Conservation (phyloP, 139 green algal species). For the Mesotaenium endlicherianum region DNA sequence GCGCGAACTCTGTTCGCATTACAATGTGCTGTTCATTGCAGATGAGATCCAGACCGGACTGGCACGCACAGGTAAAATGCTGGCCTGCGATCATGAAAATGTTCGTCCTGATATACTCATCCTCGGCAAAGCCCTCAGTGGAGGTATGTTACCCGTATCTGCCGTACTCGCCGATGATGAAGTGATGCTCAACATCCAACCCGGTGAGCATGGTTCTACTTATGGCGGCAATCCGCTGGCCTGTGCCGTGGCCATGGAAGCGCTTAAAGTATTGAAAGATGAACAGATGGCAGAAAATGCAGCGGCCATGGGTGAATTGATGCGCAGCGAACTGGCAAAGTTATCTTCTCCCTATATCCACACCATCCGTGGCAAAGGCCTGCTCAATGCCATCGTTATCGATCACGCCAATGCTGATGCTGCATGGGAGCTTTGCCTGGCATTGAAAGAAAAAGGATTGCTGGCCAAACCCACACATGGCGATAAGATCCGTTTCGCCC, state of each 20-base stretch:
- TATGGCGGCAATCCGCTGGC: conserved; percentile 89
- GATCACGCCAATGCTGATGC: conserved; percentile 8
- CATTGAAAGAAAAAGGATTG: conserved; percentile 65
- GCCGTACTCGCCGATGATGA: conserved; percentile 74
- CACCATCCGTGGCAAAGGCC: conserved; percentile 17
- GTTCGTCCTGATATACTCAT: conserved; percentile 83
- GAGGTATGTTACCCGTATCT: conserved; percentile 85
- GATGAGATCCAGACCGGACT: conserved; percentile 85
- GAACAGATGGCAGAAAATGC: conserved; percentile 82
- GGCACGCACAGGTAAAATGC: conserved; percentile 80
- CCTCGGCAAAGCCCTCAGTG: conserved; percentile 80
- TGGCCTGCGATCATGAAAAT: conserved; percentile 81
- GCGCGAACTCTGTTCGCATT: conserved; percentile 72
- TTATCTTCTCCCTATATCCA: conserved; percentile 1
- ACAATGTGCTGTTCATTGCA: conserved; percentile 73
- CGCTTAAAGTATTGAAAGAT: conserved; percentile 87
- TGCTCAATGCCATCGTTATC: conserved; percentile 40
- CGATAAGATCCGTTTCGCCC: conserved; percentile 77
- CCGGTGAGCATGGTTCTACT: conserved; percentile 53
- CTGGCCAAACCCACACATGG: conserved; percentile 88
- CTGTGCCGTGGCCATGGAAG: conserved; percentile 75
- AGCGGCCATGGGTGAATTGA: conserved; percentile 47
- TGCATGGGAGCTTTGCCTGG: conserved; percentile 85
- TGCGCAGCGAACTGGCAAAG: too few species aligned
- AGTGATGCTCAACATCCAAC: conserved; percentile 50